Conservation (phyloP, 2,329 filamentous ascomycete genomes). For the Volutella citrinella region DNA sequence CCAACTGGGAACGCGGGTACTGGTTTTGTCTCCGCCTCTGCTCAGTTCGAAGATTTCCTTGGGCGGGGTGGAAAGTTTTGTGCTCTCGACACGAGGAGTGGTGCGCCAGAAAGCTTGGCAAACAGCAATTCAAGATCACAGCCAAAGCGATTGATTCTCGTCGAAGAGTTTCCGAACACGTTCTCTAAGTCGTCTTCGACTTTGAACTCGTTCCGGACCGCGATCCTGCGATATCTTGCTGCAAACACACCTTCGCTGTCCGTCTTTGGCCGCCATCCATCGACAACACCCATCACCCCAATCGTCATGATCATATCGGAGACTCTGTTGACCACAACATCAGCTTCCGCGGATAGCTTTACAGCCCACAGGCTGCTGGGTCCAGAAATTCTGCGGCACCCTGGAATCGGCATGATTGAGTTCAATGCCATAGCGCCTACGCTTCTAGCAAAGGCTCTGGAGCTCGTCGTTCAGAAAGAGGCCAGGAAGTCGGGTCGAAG, state of each 20-base stretch:
- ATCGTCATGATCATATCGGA: slow-evolving; percentile 91
- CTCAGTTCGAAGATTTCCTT: slow-evolving; percentile 91
- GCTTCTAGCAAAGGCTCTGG: slow-evolving; percentile 78
- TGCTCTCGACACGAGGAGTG: slow-evolving; percentile 53
- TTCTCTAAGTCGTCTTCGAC: slow-evolving; percentile 63
- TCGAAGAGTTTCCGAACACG: slow-evolving; percentile 81
- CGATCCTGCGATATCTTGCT: slow-evolving; percentile 73
- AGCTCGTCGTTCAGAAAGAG: slow-evolving; percentile 80
- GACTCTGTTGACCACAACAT: slow-evolving; percentile 80
- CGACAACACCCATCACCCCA: slow-evolving; percentile 56
- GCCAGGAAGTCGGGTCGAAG: slow-evolving; percentile 72
- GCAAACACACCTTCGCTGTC: slow-evolving; percentile 58
- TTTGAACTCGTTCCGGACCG: slow-evolving; percentile 69
- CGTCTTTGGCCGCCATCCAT: slow-evolving; percentile 41
- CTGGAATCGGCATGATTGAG: slow-evolving; percentile 75
- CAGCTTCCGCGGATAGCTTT: slow-evolving; percentile 83
- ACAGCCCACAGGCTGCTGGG: slow-evolving; percentile 89
- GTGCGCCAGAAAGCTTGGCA: slow-evolving; percentile 13
- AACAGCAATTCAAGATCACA: no score
- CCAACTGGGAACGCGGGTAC: slow-evolving; percentile 60
- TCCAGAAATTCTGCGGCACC: slow-evolving; percentile 78
- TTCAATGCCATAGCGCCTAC: slow-evolving; percentile 93
- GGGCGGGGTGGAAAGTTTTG: slow-evolving; percentile 77
- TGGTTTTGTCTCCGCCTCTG: slow-evolving; percentile 66
- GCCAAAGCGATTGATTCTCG: slow-evolving; percentile 64